Evolutionary conservation across 1,284 basidiomycete genomes (phyloP), one percentile per base, ranked within the genome.

Genomic region (Laetiporus sulphureus): DNA sequence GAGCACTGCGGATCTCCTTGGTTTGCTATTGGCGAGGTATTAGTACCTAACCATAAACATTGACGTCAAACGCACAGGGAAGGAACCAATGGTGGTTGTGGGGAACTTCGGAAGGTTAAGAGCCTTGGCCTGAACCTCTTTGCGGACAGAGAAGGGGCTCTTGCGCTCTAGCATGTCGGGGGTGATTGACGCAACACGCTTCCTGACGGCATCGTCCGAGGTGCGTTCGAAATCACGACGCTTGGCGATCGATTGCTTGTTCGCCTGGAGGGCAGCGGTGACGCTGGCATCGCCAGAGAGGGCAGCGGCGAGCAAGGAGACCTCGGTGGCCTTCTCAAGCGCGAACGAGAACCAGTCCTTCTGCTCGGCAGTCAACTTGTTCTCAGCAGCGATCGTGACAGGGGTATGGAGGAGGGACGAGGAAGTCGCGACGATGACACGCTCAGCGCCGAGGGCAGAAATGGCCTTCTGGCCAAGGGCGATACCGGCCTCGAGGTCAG

Each of bases 291-390:
- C 80, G 51, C 80, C 81, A 36, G 85, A 86, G 48, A 94, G 74
- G 47, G 78, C 80, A 40, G 86, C 77, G 46, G 94, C 93, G 56
- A 99, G 83, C 52, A 77, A 76, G 42, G 93, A 75, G 55, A 99
- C 92, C 69, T 99, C 96, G 40, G 71, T 73, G 31, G 88, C 89
- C 77, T 99, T 99, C 77, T 99, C 95, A 51, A 91, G 75, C 50
- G 96, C 96, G 65, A 99, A 99, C 15, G 96, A 91, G 75, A 99
- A 94, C 96, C 96, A 99, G 66, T 96, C 92, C 68, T 87, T 87
- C 64, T 96, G 90, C 66, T 97, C 81, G 30, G 76, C 60, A 41
- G 88, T 87, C 61, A 99, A 79, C 74, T 95, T 93, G 60, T 77
- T 90, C 79, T 99, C 96, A 41, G 84, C 87, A 48, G 83, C 84